These are phyloP conservation scores for Colletotrichum gigasporum DNA, from an alignment of 2,329 filamentous ascomycete genomes.

Conservation along the genomic window DNA sequence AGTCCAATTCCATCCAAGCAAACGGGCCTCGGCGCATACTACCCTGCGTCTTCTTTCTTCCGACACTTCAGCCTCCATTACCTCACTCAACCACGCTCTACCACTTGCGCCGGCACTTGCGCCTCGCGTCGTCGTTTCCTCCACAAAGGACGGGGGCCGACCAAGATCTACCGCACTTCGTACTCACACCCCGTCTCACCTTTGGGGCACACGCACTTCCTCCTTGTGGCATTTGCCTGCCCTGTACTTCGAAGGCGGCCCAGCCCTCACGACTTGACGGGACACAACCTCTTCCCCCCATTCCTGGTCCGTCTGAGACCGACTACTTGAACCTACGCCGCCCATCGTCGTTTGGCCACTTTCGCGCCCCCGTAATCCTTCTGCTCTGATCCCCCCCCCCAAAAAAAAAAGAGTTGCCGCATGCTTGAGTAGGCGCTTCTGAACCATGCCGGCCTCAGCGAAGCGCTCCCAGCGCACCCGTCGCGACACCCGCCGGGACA, in stretches of 20 bases:
- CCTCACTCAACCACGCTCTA: background rate
- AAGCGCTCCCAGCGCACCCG: slow-evolving; percentile 49
- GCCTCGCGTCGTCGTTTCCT: background rate
- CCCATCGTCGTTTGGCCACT: background rate
- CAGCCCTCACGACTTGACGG: slow-evolving; percentile 18
- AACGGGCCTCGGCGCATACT: background rate
- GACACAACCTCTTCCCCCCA: slow-evolving; percentile 20
- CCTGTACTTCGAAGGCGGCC: background rate
- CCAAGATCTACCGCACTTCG: background rate
- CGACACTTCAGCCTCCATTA: background rate
- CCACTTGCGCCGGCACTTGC: background rate
- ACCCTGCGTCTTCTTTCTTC: background rate
- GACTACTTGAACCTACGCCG: slow-evolving; percentile 20
- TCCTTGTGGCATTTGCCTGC: slow-evolving; percentile 21
- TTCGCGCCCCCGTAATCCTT: background rate
- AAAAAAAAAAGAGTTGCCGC: slow-evolving; percentile 30
- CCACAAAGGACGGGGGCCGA: background rate
- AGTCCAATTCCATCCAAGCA: background rate
- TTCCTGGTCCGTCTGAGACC: slow-evolving; percentile 21
- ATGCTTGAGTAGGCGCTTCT: slow-evolving; percentile 1
- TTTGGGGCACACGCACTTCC: background rate
- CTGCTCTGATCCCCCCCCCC: background rate
- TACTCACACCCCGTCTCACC: background rate
- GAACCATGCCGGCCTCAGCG: slow-evolving; percentile 47
- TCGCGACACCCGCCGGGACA: slow-evolving; percentile 50